Conservation (phyloP, 1,139 yeast genomes). For the Meyerozyma guilliermondii region DNA sequence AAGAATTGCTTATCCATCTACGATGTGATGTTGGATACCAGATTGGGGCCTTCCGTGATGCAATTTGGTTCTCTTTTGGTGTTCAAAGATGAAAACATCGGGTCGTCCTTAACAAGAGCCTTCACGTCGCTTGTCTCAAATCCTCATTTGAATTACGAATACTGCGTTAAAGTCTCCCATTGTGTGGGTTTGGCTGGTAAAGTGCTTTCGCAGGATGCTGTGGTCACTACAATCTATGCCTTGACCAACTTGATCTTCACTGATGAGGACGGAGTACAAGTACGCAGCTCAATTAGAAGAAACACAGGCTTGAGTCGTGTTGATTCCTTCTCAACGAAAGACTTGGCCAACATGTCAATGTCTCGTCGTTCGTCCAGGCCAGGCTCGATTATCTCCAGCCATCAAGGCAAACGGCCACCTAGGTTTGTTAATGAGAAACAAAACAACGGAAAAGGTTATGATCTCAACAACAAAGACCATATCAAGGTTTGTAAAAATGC, state of each 20-base stretch:
- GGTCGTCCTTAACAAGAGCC: slow-evolving; percentile 43
- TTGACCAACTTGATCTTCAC: slow-evolving; percentile 69
- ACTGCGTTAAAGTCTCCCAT: slow-evolving; percentile 30
- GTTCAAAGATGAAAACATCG: slow-evolving; percentile 40
- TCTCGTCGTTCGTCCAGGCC: neutral
- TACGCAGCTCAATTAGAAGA: slow-evolving; percentile 23
- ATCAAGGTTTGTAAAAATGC: slow-evolving; percentile 49
- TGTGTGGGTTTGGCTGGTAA: slow-evolving; percentile 43
- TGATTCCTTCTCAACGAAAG: slow-evolving; percentile 3
- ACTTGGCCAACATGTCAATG: neutral
- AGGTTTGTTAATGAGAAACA: neutral
- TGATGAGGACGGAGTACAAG: slow-evolving; percentile 35
- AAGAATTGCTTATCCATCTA: slow-evolving; percentile 36
- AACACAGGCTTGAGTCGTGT: slow-evolving; percentile 14
- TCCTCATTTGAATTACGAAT: slow-evolving; percentile 29
- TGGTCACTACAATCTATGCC: slow-evolving; percentile 83
- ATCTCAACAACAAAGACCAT: slow-evolving; percentile 10
- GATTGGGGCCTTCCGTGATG: slow-evolving; percentile 45
- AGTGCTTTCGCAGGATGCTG: slow-evolving; percentile 66
- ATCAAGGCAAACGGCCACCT: neutral
- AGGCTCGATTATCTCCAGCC: neutral
- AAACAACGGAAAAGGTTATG: slow-evolving; percentile 2
- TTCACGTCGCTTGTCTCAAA: slow-evolving; percentile 46
- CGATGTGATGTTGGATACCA: slow-evolving; percentile 39
- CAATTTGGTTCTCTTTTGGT: slow-evolving; percentile 54